A percentile compares a stretch with the other conserved stretches of the same genome.
Evolutionary conservation across 1,284 basidiomycete species (phyloP).

Genomic region (Naganishia albida): DNA sequence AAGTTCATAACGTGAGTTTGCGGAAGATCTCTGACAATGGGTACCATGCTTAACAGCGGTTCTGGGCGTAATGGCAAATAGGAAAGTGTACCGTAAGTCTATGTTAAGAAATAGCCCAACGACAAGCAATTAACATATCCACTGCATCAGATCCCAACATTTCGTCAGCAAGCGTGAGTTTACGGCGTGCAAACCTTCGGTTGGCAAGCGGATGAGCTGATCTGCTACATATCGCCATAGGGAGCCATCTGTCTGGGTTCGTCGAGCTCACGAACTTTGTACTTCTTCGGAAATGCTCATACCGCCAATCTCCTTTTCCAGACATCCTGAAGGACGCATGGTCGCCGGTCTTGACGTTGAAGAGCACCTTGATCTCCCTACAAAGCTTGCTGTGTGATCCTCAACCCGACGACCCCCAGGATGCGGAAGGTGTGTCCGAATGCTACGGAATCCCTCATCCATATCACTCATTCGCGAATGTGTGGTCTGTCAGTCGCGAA

Average conservation of each 20-base stretch:
- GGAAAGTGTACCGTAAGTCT: slow-evolving; percentile 79
- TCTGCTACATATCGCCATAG: slow-evolving; percentile 34
- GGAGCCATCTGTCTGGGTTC: slow-evolving; percentile 54
- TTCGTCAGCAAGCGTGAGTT: slow-evolving; percentile 76
- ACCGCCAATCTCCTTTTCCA: slow-evolving; percentile 1
- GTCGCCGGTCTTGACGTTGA: slow-evolving; percentile 83
- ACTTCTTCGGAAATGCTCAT: background rate
- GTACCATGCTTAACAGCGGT: background rate
- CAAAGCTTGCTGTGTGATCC: slow-evolving; percentile 95
- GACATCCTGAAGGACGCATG: slow-evolving; percentile 87
- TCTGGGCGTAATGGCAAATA: slow-evolving; percentile 33
- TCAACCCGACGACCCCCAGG: slow-evolving; percentile 95
- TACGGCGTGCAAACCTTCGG: background rate
- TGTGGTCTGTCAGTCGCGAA: slow-evolving; percentile 69
- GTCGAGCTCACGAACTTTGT: slow-evolving; percentile 5
- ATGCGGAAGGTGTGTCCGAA: slow-evolving; percentile 69
- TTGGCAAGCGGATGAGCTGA: background rate
- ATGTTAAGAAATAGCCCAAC: too few species aligned
- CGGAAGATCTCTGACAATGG: background rate
- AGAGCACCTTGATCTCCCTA: slow-evolving; percentile 92
- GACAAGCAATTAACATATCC: background rate
- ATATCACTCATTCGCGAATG: too few species aligned
- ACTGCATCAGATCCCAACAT: slow-evolving; percentile 69
- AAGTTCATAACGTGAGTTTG: slow-evolving; percentile 76
- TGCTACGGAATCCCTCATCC: slow-evolving; percentile 4